phyloP scores from a whole-genome alignment of 2,329 filamentous ascomycete genomes.

The Neofusicoccum sp. region DNA sequence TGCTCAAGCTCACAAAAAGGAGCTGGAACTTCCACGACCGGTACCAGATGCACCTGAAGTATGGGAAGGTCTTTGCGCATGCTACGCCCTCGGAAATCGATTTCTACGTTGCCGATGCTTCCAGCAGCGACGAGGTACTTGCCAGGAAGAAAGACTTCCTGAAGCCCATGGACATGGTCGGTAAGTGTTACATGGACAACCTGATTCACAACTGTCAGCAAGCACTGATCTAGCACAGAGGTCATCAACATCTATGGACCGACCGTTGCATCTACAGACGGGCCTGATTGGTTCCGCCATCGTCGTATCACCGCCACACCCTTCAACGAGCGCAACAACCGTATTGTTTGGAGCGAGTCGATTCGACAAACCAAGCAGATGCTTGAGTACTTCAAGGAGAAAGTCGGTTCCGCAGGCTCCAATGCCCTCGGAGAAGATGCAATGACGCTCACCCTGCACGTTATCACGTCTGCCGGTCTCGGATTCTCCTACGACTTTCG shows the following conservation, averaged over 20 bases:
- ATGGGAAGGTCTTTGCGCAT: slow-evolving; percentile 22
- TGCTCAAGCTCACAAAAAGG: not conserved
- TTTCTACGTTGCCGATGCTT: slow-evolving; percentile 21
- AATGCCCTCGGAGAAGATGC: slow-evolving; percentile 28
- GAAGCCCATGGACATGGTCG: slow-evolving; percentile 10
- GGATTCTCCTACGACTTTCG: slow-evolving; percentile 28
- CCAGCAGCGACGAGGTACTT: slow-evolving; percentile 20
- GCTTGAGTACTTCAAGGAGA: slow-evolving; percentile 20
- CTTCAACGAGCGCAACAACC: slow-evolving; percentile 30
- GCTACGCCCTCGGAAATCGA: slow-evolving; percentile 20
- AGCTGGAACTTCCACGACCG: slow-evolving; percentile 23
- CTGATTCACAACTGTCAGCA: not conserved
- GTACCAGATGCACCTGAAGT: slow-evolving; percentile 18
- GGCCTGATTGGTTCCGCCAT: slow-evolving; percentile 28
- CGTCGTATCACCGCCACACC: slow-evolving; percentile 26
- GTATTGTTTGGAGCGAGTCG: slow-evolving; percentile 26
- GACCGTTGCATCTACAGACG: slow-evolving; percentile 7
- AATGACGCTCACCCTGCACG: slow-evolving; percentile 36
- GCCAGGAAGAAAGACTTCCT: slow-evolving; percentile 8
- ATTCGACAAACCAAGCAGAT: slow-evolving; percentile 23
- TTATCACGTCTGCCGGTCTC: slow-evolving; percentile 39
- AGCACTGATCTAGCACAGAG: slow-evolving; percentile 13
- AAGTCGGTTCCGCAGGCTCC: not conserved
- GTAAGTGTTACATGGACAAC: not conserved
- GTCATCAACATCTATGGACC: slow-evolving; percentile 12